These are phyloP conservation scores for Eucalyptus cladocalyx DNA, from an alignment of 345 rosid genomes.

Conservation along the genomic window DNA sequence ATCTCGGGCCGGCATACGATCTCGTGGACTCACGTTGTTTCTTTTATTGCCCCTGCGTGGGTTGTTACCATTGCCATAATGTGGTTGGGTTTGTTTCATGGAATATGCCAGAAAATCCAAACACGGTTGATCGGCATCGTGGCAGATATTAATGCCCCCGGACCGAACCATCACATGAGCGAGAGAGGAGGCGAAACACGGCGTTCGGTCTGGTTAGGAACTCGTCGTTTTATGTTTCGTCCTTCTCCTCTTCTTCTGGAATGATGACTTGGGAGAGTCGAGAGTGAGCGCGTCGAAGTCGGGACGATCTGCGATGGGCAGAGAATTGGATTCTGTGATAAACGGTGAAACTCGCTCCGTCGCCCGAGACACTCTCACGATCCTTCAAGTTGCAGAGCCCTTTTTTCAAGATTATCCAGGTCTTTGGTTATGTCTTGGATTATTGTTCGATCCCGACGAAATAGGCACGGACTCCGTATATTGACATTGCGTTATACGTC, in stretches of 20 bases:
- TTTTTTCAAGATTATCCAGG: not conserved
- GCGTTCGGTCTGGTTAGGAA: not conserved
- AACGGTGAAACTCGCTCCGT: not conserved
- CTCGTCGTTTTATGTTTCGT: not conserved
- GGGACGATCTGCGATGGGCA: not conserved
- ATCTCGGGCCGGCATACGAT: not conserved
- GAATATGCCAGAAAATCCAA: not conserved
- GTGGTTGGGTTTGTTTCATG: not conserved
- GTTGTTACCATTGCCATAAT: not conserved
- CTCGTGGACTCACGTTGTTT: not conserved
- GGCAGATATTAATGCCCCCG: not conserved
- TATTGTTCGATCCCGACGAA: not conserved
- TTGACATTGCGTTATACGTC: not conserved
- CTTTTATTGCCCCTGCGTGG: not conserved
- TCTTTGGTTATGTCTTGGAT: not conserved
- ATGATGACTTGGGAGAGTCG: not conserved
- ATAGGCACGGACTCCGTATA: not conserved
- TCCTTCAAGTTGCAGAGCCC: not conserved
- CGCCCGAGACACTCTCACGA: not conserved
- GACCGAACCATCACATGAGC: not conserved
- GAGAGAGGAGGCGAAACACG: not conserved
- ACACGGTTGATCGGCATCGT: not conserved
- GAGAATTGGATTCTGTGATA: not conserved
- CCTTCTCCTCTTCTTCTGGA: not conserved
- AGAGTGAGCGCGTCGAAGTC: not conserved